Percentiles rank a stretch among this genome's conserved stretches.
phyloP scores from a whole-genome alignment of 2,329 filamentous ascomycete genomes.

The Colletotrichum spinosum region DNA sequence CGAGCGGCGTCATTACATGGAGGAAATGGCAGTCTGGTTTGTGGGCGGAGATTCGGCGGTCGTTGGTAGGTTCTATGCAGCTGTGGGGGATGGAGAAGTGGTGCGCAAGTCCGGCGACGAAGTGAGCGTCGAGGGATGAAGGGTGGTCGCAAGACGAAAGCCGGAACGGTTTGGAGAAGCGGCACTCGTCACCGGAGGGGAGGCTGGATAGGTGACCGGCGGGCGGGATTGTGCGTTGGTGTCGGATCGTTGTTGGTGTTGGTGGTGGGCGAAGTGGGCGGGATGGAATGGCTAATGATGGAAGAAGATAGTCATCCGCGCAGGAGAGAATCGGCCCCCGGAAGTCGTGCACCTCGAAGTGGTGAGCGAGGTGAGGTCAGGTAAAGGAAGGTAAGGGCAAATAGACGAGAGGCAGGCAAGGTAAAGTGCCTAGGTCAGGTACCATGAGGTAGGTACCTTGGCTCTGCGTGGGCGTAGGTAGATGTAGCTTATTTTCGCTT shows the following conservation, averaged over 20 bases:
- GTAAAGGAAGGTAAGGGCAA: not conserved
- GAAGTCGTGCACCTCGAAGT: constrained; percentile 22
- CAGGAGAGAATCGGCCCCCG: not conserved
- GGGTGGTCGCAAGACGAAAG: constrained; percentile 18
- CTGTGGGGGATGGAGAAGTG: constrained; percentile 13
- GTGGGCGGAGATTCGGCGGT: constrained; percentile 18
- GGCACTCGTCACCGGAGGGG: not conserved
- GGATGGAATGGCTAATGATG: constrained; percentile 5
- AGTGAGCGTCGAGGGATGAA: constrained; percentile 9
- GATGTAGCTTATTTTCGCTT: constrained; percentile 38
- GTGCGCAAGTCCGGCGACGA: constrained; percentile 20
- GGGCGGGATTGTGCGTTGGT: constrained; percentile 5
- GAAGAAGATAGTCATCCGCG: constrained; percentile 9
- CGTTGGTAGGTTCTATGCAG: constrained; percentile 9
- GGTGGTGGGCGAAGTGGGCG: constrained; percentile 11
- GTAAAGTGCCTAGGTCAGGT: not conserved
- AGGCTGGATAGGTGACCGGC: constrained; percentile 13
- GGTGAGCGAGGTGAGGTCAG: too few species aligned
- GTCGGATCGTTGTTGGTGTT: not conserved
- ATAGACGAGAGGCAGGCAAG: not conserved
- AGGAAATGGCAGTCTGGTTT: constrained; percentile 16
- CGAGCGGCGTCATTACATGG: constrained; percentile 36
- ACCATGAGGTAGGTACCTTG: constrained; percentile 24
- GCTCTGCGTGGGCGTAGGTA: constrained; percentile 31
- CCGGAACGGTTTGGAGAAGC: constrained; percentile 19